Evolutionary conservation across 805 yeast genomes (phyloP), one percentile per base, ranked within the genome.

Genomic region (Teunomyces panamensis): DNA sequence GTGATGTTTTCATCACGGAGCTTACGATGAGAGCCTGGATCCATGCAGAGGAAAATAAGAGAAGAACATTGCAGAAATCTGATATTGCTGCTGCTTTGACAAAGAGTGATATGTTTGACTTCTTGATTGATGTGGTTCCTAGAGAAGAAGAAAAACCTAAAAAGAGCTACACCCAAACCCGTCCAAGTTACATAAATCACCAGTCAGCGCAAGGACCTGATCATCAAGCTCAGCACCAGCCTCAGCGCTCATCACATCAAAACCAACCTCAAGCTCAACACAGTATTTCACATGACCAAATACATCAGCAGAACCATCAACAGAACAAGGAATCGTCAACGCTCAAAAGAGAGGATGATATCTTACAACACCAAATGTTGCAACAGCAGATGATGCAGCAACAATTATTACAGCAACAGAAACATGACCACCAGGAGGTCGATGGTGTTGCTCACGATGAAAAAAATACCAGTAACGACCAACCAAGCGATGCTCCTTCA

Each of bases 21-120:
- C 73, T 94, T 47, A 91, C 99, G 10, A 91, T 94, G 97, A 77
- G 99, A 49, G 97, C 99, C 6, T 94, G 99, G 99, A 89, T 94
- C 52, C 97, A 91, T 59, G 97, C 98, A 2, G 98, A 94, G 66
- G 97, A 89, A 60, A 89, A 89, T 70, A 94, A 94, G 63, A 79
- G 99, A 55, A 73, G 99, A 51, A 94, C 99, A 4, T 71, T 94
- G 49, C 99, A 94, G 65, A 87, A 90, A 60, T 83, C 89, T 1
- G 99, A 94, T 62, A 90, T 94, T 52, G 96, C 97, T 2, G 94
- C 94, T 13, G 99, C 99, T 1, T 73, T 95, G 48, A 94, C 90
- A 55, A 89, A 89, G 63, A 82, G 91, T 34, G 99, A 94, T 64
- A 92, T 94, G 96, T 95, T 92, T 74, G 99, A 94, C 62, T 94